Evolutionary conservation across 148 eudicot species (phyloP), one percentile per base, ranked within the genome.

Genomic region (Chenopodium suecicum): DNA sequence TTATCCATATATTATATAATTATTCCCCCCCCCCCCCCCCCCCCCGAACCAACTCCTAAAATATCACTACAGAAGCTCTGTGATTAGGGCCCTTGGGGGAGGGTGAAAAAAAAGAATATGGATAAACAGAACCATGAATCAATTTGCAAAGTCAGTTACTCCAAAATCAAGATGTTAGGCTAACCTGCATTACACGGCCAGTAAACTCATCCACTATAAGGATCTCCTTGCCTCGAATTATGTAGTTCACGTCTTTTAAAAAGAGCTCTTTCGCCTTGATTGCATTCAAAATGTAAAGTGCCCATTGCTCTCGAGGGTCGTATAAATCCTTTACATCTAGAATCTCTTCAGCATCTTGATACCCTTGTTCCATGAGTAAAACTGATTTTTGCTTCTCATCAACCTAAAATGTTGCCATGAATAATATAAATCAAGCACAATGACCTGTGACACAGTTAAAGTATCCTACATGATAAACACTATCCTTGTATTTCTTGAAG

Each of bases 251-350:
- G 73, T 97, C 98, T 87, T 85, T 92, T 50, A 97, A 89, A 81
- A 97, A 97, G 74, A 97, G 95, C 86, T 97, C 98, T 85, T 94
- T 94, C 23, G 98, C 98, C 85, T 97, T 97, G 32, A 97, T 87
- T 70, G 98, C 99, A 94, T 97, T 97, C 69, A 97, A 80, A 72
- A 97, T 82, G 85, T 88, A 94, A 64, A 94, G 90, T 34, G 99
- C 99, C 99, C 99, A 97, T 83, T 97, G 99, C 84, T 92, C 98
- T 81, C 98, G 91, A 46, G 98, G 99, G 92, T 97, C 97, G 81
- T 97, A 97, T n/a, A 97, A 85, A 87, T 97, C 99, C 77, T 91
- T 89, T 29, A 94, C 95, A 83, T 92, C 91, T 82, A 97, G 86
- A 88, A 94, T 97, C 87, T 97, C 98, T 82, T 97, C 99, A 78